Evolutionary conservation across 2,329 filamentous ascomycete genomes (phyloP).

Genomic region (Penicillium sp.): DNA sequence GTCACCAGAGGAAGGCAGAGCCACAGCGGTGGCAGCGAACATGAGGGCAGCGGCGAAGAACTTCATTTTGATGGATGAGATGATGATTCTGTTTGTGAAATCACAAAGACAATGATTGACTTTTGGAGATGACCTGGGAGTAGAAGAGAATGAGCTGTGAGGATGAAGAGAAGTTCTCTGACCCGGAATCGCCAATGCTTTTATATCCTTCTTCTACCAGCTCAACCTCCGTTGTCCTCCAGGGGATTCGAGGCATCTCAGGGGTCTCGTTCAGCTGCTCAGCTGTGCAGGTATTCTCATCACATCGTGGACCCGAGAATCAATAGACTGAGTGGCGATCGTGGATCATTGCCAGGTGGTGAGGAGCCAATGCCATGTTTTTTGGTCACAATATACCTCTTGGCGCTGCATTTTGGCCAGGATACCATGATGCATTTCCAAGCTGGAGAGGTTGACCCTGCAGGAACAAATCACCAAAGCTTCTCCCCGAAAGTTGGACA

Average conservation of each 20-base stretch:
- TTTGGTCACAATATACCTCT: neutral
- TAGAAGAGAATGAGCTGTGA: slow-evolving; percentile 1
- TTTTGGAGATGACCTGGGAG: neutral
- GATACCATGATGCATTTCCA: neutral
- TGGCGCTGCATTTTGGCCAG: neutral
- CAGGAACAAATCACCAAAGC: slow-evolving; percentile 1
- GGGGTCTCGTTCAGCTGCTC: neutral
- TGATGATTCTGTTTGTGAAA: neutral
- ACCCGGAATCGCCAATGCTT: slow-evolving; percentile 5
- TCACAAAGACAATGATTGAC: too few relatives aligned
- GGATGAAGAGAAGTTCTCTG: slow-evolving; percentile 2
- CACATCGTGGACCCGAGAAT: neutral
- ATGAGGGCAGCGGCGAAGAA: slow-evolving; percentile 23
- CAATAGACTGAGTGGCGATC: slow-evolving; percentile 3
- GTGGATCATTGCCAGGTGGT: slow-evolving; percentile 1
- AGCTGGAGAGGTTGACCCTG: neutral
- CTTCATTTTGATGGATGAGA: slow-evolving; percentile 24
- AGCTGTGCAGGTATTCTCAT: neutral
- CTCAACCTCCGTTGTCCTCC: neutral
- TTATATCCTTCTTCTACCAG: slow-evolving; percentile 12
- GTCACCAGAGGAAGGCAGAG: slow-evolving; percentile 13
- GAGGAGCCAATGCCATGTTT: neutral
- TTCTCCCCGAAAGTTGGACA: slow-evolving; percentile 1
- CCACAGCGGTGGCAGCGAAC: slow-evolving; percentile 23
- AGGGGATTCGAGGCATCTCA: neutral